Conservation (phyloP, 169 alveolate species). For the Cardiosporidium cionae region DNA sequence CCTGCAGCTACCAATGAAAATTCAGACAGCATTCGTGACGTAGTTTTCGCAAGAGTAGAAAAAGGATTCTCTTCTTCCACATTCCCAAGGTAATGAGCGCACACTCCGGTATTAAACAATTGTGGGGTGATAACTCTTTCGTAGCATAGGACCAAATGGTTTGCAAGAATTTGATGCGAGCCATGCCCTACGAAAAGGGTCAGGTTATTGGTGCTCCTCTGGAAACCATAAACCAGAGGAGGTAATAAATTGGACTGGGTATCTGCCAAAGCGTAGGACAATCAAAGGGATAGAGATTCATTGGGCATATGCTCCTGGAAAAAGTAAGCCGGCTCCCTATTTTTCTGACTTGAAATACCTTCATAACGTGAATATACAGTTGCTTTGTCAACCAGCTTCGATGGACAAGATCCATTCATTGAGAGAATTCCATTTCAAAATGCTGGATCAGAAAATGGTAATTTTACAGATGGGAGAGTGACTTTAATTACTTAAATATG, state of each 20-base stretch:
- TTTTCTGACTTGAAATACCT: background rate
- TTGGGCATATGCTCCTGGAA: constrained; percentile 41
- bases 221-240: constrained; percentile 16
- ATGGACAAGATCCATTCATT: background rate
- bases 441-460: no score
- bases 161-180: constrained; percentile 23
- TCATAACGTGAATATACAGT: no score
- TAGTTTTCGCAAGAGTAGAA: no score
- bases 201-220: constrained; percentile 39
- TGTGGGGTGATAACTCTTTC: background rate
- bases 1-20: no score
- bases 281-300: constrained; percentile 19
- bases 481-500: no score
- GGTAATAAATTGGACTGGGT: constrained; percentile 19
- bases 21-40: no score
- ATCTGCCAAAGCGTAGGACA: background rate
- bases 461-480: no score
- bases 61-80: no score
- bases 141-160: constrained; percentile 19
- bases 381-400: background rate
- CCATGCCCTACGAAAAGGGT: constrained; percentile 14
- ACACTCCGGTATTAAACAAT: no score
- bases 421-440: no score
- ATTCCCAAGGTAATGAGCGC: no score
- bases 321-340: constrained; percentile 13